These are phyloP conservation scores for Myrica gale DNA, from an alignment of 306 rosid genomes.

Conservation along the genomic window DNA sequence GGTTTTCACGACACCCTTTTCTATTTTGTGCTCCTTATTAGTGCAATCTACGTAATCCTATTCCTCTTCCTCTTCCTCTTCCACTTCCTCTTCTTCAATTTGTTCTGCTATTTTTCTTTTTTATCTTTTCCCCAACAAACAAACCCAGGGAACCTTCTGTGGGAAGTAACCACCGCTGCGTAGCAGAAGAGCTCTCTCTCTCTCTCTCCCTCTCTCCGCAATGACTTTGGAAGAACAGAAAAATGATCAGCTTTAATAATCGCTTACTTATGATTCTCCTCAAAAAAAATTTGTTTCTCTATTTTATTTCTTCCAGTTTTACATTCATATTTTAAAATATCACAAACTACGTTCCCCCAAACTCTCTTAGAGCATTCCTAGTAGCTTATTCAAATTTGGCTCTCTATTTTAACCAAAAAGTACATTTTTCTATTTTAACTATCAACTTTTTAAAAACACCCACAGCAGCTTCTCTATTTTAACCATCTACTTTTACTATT, in stretches of 20 bases:
- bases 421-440: too few relatives aligned
- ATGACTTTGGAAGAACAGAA: conserved; percentile 33
- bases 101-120: neutral
- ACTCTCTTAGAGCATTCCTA: too few relatives aligned
- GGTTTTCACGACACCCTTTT: conserved; percentile 51
- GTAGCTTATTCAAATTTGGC: too few relatives aligned
- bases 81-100: conserved; percentile 29
- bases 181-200: conserved; percentile 28
- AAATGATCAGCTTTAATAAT: conserved; percentile 9
- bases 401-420: too few relatives aligned
- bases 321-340: neutral
- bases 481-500: too few relatives aligned
- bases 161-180: conserved; percentile 46
- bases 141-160: conserved; percentile 49
- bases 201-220: conserved; percentile 24
- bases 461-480: too few relatives aligned
- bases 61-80: conserved; percentile 13
- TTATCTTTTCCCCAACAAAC: conserved; percentile 5
- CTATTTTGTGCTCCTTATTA: conserved; percentile 26
- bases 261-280: neutral
- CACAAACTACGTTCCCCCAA: too few relatives aligned
- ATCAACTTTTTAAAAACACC: too few relatives aligned
- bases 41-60: conserved; percentile 31
- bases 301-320: neutral
- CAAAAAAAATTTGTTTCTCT: neutral